Percentiles rank a stretch among this genome's conserved stretches.
Evolutionary conservation across 768 basidiomycete species (phyloP).

Genomic region (Termitomyces heimii): DNA sequence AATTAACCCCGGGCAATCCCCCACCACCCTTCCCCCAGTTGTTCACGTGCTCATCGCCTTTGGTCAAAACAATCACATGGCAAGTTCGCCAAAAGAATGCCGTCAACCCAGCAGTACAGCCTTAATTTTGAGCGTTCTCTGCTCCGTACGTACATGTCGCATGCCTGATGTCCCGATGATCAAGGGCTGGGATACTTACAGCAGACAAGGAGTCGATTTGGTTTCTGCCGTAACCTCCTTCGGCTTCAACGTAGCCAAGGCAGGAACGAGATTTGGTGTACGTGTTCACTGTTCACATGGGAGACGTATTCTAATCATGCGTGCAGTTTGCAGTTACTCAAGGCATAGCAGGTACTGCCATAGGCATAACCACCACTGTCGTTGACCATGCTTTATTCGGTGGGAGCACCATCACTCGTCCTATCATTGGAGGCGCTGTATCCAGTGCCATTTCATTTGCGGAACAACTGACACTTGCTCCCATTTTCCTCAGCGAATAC

Average conservation of each 20-base stretch:
- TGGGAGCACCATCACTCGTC: constrained; percentile 50
- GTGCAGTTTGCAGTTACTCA: constrained; percentile 64
- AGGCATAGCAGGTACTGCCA: constrained; percentile 50
- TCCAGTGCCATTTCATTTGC: constrained; percentile 56
- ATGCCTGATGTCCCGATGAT: constrained; percentile 23
- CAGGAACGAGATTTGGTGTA: constrained; percentile 66
- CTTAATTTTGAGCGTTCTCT: neutral
- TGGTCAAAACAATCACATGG: neutral
- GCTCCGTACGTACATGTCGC: constrained; percentile 9
- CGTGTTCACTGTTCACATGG: constrained; percentile 17
- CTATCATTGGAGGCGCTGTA: constrained; percentile 52
- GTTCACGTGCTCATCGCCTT: neutral
- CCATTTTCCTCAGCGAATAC: constrained; percentile 70
- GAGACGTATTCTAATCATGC: neutral
- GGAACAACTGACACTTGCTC: constrained; percentile 69
- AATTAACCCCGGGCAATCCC: too few species aligned
- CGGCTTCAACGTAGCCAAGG: constrained; percentile 64
- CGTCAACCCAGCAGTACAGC: neutral
- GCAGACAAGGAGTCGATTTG: constrained; percentile 57
- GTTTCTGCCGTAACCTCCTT: constrained; percentile 59
- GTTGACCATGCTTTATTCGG: constrained; percentile 68
- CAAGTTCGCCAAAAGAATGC: neutral
- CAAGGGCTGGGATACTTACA: constrained; percentile 43
- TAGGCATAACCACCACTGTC: constrained; percentile 50
- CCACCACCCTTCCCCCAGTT: too few species aligned